These are phyloP conservation scores for Pontederia paniculata DNA, from an alignment of 176 grass and related monocot genomes.

Conservation along the genomic window DNA sequence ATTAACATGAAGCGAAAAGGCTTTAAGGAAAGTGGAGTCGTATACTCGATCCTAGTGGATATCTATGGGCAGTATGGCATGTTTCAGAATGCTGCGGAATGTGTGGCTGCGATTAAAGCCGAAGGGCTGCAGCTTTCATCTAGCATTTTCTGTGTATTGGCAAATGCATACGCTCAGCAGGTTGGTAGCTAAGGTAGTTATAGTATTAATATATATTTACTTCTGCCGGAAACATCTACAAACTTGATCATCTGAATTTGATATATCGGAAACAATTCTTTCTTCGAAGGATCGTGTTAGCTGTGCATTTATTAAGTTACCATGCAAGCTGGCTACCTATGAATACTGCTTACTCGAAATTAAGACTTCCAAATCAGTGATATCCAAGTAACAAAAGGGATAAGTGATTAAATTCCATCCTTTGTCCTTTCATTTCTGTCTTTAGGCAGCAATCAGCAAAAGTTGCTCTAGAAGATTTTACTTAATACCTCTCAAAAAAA, in stretches of 20 bases:
- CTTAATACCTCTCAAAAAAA: no score
- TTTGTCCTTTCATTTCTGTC: no score
- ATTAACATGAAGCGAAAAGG: slow-evolving; percentile 52
- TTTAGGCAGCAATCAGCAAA: no score
- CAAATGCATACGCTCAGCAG: slow-evolving; percentile 65
- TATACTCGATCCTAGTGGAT: slow-evolving; percentile 76
- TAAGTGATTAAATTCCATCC: no score
- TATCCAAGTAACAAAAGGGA: background rate
- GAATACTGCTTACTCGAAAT: no score
- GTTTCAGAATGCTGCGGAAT: slow-evolving; percentile 47
- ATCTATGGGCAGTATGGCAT: slow-evolving; percentile 82
- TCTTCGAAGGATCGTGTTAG: background rate
- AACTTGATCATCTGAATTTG: no score
- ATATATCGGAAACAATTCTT: background rate
- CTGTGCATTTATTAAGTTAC: background rate
- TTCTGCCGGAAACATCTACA: background rate
- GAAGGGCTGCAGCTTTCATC: slow-evolving; percentile 45
- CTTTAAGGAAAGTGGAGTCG: slow-evolving; percentile 45
- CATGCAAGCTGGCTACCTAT: no score
- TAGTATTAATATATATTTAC: background rate
- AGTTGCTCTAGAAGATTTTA: no score
- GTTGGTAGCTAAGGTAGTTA: slow-evolving; percentile 8
- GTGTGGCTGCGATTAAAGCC: slow-evolving; percentile 63
- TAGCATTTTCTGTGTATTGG: slow-evolving; percentile 62
- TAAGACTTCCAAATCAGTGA: no score